Evolutionary conservation across 2,329 filamentous ascomycete genomes (phyloP).

Genomic region (Zasmidium citrigriseum): DNA sequence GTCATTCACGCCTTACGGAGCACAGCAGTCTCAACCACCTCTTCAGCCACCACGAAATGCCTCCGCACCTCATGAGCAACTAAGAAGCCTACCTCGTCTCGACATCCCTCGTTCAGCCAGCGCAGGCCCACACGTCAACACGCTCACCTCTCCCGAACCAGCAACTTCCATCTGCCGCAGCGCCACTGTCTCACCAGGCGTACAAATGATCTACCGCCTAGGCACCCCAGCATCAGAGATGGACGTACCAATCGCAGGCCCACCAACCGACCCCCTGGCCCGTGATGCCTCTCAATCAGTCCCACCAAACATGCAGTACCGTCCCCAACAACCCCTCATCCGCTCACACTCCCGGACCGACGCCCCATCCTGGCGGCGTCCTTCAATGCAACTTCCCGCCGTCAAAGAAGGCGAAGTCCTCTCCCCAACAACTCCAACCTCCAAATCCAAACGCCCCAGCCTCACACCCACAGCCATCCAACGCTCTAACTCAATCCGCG

Average conservation of each 20-base stretch:
- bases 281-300: constrained; percentile 87
- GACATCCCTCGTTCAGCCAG: constrained; percentile 53
- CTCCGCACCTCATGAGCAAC: constrained; percentile 51
- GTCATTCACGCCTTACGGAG: constrained; percentile 29
- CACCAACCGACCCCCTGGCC: constrained; percentile 62
- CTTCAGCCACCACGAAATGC: constrained; percentile 40
- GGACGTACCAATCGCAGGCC: constrained; percentile 68
- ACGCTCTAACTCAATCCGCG: constrained; percentile 21
- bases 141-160: constrained; percentile 30
- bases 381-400: constrained; percentile 70
- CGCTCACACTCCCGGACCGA: constrained; percentile 42
- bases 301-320: constrained; percentile 87
- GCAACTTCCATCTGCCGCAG: constrained; percentile 50
- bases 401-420: constrained; percentile 59
- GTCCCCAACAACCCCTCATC: constrained; percentile 44
- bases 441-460: constrained; percentile 44
- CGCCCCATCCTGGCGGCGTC: constrained; percentile 55
- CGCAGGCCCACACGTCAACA: constrained; percentile 37
- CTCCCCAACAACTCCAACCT: constrained; percentile 20
- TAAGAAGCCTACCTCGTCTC: constrained; percentile 58
- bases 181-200: constrained; percentile 52
- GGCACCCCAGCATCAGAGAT: constrained; percentile 89
- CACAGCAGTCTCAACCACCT: constrained; percentile 30
- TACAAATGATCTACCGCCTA: constrained; percentile 63
- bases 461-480: constrained; percentile 2